Evolutionary conservation across 1,284 basidiomycete genomes (phyloP).

Genomic region (Tilletia indica): DNA sequence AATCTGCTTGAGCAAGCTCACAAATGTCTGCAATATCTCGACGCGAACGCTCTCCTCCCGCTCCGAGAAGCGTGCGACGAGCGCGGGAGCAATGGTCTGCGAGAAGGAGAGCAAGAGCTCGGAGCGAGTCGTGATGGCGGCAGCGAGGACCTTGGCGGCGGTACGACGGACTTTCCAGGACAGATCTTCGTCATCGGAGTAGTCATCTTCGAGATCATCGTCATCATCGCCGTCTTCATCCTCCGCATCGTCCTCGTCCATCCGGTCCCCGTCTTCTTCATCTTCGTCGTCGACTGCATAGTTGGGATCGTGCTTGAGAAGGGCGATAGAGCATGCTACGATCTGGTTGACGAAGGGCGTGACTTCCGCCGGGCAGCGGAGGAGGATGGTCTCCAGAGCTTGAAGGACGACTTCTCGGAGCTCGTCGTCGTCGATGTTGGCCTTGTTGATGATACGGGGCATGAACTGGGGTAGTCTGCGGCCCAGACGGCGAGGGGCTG

Average conservation of each 20-base stretch:
- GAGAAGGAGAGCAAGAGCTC: constrained; percentile 78
- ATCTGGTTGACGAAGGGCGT: constrained; percentile 71
- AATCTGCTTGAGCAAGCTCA: constrained; percentile 76
- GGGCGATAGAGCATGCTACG: constrained; percentile 69
- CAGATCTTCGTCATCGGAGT: constrained; percentile 97
- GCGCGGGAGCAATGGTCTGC: constrained; percentile 76
- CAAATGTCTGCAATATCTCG: constrained; percentile 86
- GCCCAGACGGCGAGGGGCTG: constrained; percentile 42
- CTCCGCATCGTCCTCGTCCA: constrained; percentile 40
- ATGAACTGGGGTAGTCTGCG: constrained; percentile 39
- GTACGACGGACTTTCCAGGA: constrained; percentile 96
- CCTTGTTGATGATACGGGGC: constrained; percentile 67
- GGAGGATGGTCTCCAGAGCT: constrained; percentile 66
- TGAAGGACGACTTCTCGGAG: constrained; percentile 38
- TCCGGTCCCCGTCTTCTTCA: constrained; percentile 66
- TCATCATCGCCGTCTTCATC: constrained; percentile 60
- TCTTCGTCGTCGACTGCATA: constrained; percentile 75
- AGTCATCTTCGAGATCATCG: constrained; percentile 56
- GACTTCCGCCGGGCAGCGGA: constrained; percentile 79
- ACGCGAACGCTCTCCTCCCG: constrained; percentile 93
- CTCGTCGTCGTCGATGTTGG: constrained; percentile 73
- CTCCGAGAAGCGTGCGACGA: constrained; percentile 87
- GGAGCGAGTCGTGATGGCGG: constrained; percentile 80
- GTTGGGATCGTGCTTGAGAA: constrained; percentile 95
- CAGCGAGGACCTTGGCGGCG: constrained; percentile 82